These are phyloP conservation scores for Saccharomyces pastorianus DNA, from an alignment of 1,139 yeast genomes.

Conservation along the genomic window DNA sequence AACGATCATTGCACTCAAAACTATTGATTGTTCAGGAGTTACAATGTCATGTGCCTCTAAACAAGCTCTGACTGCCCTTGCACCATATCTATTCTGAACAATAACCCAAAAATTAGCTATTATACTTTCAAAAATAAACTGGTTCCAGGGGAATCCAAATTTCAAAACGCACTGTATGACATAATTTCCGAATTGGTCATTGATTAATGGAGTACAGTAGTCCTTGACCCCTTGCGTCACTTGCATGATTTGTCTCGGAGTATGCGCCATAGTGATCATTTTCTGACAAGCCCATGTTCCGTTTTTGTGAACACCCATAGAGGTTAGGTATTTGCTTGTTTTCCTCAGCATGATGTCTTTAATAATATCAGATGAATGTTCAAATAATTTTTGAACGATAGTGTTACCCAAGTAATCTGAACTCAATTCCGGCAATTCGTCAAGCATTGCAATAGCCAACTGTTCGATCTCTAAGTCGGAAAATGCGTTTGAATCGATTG, in stretches of 20 bases:
- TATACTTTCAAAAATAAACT: slow-evolving; percentile 81
- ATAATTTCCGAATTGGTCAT: slow-evolving; percentile 95
- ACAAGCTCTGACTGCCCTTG: slow-evolving; percentile 89
- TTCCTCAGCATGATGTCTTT: slow-evolving; percentile 76
- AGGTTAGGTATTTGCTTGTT: slow-evolving; percentile 74
- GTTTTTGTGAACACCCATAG: slow-evolving; percentile 90
- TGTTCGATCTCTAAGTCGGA: slow-evolving; percentile 62
- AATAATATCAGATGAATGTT: slow-evolving; percentile 58
- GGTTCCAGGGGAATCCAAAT: slow-evolving; percentile 82
- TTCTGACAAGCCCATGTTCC: slow-evolving; percentile 99
- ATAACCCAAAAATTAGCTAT: slow-evolving; percentile 72
- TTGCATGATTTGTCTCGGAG: slow-evolving; percentile 60
- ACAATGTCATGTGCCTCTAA: slow-evolving; percentile 62
- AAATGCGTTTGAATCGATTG: slow-evolving; percentile 38
- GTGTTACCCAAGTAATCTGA: slow-evolving; percentile 95
- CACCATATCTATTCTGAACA: slow-evolving; percentile 87
- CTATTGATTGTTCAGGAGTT: slow-evolving; percentile 58
- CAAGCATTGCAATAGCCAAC: slow-evolving; percentile 74
- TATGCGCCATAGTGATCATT: slow-evolving; percentile 66
- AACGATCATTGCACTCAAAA: slow-evolving; percentile 75
- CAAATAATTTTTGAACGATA: slow-evolving; percentile 83
- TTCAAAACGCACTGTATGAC: slow-evolving; percentile 90
- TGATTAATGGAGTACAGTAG: slow-evolving; percentile 74
- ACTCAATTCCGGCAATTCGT: slow-evolving; percentile 83
- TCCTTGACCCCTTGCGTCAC: slow-evolving; percentile 71